Conservation (phyloP, 106 monocot species). For the Dendrobium officinale region DNA sequence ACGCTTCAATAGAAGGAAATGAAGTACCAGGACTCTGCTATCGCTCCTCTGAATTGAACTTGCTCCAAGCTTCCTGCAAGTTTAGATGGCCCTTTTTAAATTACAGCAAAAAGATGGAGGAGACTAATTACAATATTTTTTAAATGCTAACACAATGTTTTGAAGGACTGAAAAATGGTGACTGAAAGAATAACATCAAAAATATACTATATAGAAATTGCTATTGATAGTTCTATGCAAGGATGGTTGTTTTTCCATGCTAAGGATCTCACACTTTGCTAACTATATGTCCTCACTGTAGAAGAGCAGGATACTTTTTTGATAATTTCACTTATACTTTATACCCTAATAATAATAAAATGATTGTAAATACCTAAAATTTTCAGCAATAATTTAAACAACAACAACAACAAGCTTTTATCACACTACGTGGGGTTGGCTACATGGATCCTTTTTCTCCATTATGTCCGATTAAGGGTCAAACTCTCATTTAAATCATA, state of each 20-base stretch:
- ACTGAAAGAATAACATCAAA: no score
- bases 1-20: background rate
- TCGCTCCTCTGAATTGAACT: constrained; percentile 82
- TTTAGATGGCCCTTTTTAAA: background rate
- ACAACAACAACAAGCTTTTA: background rate
- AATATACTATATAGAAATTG: no score
- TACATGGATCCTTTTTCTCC: no score
- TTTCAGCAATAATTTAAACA: background rate
- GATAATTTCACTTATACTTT: background rate
- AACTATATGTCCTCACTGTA: no score
- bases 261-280: no score
- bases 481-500: no score
- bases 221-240: no score
- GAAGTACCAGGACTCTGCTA: constrained; percentile 17
- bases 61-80: constrained; percentile 91
- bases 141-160: background rate
- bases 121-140: no score
- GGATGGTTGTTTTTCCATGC: no score
- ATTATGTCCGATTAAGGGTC: no score
- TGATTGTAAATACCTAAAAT: background rate
- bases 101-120: background rate
- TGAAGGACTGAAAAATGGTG: background rate
- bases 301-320: no score
- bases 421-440: no score
- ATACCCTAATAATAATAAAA: background rate